A percentile compares a stretch with the other conserved stretches of the same genome.
Conservation (phyloP, 371 early-diverging fungal genomes). For the Rhizopus arrhizus region DNA sequence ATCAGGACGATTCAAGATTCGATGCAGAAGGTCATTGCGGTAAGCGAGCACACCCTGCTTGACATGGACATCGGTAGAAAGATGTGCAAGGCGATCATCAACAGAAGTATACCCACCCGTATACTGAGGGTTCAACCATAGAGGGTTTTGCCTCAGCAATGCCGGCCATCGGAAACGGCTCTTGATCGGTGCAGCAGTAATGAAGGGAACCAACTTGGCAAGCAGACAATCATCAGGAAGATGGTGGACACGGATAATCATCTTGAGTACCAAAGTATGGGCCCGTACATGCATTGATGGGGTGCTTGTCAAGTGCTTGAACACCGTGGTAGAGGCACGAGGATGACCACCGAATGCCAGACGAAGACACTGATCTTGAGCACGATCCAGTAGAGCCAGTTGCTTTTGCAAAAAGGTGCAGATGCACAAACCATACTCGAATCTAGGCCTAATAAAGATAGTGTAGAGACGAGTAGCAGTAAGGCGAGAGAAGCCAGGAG, state of each 20-base stretch:
- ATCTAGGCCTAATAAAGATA: slow-evolving; percentile 5
- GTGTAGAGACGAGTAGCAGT: slow-evolving; percentile 1
- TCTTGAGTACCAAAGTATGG: slow-evolving; percentile 5
- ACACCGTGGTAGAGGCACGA: slow-evolving; percentile 10
- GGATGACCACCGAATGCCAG: slow-evolving; percentile 16
- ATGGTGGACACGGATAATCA: background rate
- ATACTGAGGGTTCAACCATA: background rate
- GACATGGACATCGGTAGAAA: background rate
- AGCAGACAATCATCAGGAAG: slow-evolving; percentile 16
- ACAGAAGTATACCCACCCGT: background rate
- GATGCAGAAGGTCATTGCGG: background rate
- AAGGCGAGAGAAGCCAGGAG: slow-evolving; percentile 6
- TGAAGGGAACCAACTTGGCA: background rate
- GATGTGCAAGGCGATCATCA: background rate
- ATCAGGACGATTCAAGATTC: background rate
- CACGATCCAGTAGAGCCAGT: background rate
- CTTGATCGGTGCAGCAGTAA: background rate
- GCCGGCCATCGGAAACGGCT: background rate
- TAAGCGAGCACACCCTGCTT: background rate
- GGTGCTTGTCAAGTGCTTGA: slow-evolving; percentile 21
- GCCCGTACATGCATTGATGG: slow-evolving; percentile 13
- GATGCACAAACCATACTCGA: slow-evolving; percentile 4
- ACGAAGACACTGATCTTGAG: slow-evolving; percentile 14
- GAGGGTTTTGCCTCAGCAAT: background rate
- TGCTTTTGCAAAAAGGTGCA: background rate